Conservation (phyloP, 192 early-diverging fungal species). For the Chytriomyces sp. region DNA sequence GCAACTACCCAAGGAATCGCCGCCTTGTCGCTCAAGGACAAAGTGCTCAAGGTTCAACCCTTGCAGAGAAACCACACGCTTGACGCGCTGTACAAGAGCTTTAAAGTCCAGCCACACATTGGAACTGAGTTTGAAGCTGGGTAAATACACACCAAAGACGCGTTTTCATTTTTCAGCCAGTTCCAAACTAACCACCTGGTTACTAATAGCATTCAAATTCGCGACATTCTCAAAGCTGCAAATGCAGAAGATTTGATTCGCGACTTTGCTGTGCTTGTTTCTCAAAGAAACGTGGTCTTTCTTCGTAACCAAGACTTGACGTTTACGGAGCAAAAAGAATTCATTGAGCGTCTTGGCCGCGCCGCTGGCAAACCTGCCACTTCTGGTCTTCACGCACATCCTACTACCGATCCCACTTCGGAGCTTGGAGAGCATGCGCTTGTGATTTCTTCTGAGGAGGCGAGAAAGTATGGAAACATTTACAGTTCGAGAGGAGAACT, state of each 20-base stretch:
- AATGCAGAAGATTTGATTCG: slow-evolving; percentile 65
- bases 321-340: slow-evolving; percentile 59
- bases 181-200: not conserved
- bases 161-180: not conserved
- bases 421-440: slow-evolving; percentile 19
- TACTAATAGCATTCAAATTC: slow-evolving; percentile 43
- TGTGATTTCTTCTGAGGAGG: slow-evolving; percentile 20
- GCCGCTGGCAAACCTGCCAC: slow-evolving; percentile 22
- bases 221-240: slow-evolving; percentile 42
- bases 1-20: not conserved
- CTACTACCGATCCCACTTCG: slow-evolving; percentile 5
- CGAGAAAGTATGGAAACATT: not conserved
- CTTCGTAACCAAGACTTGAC: slow-evolving; percentile 71
- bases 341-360: slow-evolving; percentile 37
- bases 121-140: slow-evolving; percentile 70
- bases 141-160: not conserved
- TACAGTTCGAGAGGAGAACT: not conserved
- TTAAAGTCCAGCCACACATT: slow-evolving; percentile 62
- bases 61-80: slow-evolving; percentile 38
- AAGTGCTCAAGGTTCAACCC: slow-evolving; percentile 9
- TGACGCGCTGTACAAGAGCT: slow-evolving; percentile 55
- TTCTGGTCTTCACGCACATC: slow-evolving; percentile 29
- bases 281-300: slow-evolving; percentile 74
- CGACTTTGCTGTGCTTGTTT: slow-evolving; percentile 65
- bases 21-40: not conserved